Evolutionary conservation across 306 rosid species (phyloP).

Genomic region (Ceratonia siliqua): DNA sequence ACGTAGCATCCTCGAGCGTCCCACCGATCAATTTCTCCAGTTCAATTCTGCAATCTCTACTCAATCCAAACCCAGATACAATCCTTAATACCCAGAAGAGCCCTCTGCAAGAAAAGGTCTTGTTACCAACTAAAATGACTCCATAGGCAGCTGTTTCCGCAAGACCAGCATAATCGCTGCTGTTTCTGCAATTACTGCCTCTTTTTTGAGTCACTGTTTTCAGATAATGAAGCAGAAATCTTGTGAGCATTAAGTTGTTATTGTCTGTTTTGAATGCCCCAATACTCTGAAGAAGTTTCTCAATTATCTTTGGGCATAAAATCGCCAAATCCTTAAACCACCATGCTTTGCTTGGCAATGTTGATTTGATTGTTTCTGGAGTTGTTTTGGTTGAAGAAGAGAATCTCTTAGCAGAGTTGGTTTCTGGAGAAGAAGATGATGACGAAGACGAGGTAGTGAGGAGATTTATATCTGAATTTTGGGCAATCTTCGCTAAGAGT

Average conservation of each 20-base stretch:
- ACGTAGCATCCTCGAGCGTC: conserved; percentile 57
- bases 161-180: conserved; percentile 46
- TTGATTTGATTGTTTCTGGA: conserved; percentile 47
- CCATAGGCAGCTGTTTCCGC: conserved; percentile 71
- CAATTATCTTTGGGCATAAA: conserved; percentile 65
- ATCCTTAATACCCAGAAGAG: conserved; percentile 67
- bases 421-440: conserved; percentile 63
- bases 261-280: conserved; percentile 53
- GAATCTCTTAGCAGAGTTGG: conserved; percentile 35
- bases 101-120: conserved; percentile 62
- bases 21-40: conserved; percentile 78
- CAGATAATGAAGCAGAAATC: conserved; percentile 69
- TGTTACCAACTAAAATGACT: conserved; percentile 48
- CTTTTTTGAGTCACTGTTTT: conserved; percentile 41
- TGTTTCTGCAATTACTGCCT: conserved; percentile 10
- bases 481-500: conserved; percentile 53
- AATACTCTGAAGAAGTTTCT: conserved; percentile 46
- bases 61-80: conserved; percentile 56
- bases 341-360: conserved; percentile 54
- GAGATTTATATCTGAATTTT: conserved; percentile 45
- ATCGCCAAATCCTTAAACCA: conserved; percentile 75
- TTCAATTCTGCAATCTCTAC: conserved; percentile 47
- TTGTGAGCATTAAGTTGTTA: conserved; percentile 58
- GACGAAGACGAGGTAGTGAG: conserved; percentile 38
- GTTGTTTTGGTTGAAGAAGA: conserved; percentile 51